phyloP scores from a whole-genome alignment of 768 basidiomycete genomes.

The Lactarius quietus region DNA sequence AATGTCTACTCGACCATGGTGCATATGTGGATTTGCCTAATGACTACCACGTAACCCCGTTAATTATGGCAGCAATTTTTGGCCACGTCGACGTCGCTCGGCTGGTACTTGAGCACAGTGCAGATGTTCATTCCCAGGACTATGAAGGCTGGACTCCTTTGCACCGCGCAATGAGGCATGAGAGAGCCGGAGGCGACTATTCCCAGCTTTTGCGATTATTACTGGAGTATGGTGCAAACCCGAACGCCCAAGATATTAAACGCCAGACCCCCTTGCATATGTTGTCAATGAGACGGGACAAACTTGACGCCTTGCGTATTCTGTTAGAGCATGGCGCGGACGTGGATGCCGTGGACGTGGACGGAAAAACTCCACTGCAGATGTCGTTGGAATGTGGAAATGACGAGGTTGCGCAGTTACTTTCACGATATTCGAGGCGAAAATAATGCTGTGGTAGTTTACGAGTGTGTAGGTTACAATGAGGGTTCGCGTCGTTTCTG shows the following conservation, averaged over 20 bases:
- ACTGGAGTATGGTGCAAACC: not conserved
- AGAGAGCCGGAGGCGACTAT: not conserved
- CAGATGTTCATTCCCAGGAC: not conserved
- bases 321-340: not conserved
- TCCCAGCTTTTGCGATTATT: not conserved
- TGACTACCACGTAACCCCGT: not conserved
- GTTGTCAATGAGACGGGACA: too few species aligned
- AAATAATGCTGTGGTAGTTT: too few species aligned
- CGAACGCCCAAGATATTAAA: not conserved
- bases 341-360: not conserved
- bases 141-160: not conserved
- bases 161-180: not conserved
- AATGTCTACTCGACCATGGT: too few species aligned
- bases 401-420: too few species aligned
- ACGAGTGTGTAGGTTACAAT: too few species aligned
- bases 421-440: too few species aligned
- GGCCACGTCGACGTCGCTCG: not conserved
- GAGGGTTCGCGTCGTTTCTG: too few species aligned
- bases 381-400: too few species aligned
- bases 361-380: not conserved
- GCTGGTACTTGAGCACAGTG: not conserved
- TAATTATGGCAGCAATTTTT: not conserved
- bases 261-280: not conserved
- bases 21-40: too few species aligned
- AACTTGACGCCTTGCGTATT: not conserved